A percentile compares a stretch with the other conserved stretches of the same genome.
Evolutionary conservation across 176 grass and related monocot genomes (phyloP).

Genomic region (Chloris gayana): DNA sequence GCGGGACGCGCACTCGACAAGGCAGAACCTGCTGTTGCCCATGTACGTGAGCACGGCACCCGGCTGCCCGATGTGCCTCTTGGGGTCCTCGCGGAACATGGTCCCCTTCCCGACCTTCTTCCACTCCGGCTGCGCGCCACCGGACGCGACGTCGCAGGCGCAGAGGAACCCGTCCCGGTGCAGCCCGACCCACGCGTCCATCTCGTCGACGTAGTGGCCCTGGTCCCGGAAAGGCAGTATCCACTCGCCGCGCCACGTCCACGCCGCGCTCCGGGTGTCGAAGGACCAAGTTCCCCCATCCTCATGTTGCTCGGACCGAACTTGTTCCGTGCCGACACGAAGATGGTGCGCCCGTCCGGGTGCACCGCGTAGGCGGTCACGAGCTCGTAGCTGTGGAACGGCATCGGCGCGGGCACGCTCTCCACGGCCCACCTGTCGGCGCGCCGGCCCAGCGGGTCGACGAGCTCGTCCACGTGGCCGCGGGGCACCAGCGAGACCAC

Average conservation of each 20-base stretch:
- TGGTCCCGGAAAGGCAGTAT: background rate
- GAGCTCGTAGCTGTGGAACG: background rate
- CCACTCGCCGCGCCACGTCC: slow-evolving; percentile 25
- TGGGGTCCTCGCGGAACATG: background rate
- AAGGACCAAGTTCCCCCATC: background rate
- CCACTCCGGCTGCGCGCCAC: background rate
- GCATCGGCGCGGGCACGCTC: background rate
- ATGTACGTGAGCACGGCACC: slow-evolving; percentile 5
- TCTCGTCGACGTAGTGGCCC: slow-evolving; percentile 2
- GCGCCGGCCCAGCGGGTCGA: too few species aligned
- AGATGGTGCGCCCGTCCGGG: slow-evolving; percentile 29
- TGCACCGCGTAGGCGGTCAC: slow-evolving; percentile 15
- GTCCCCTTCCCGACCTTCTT: background rate
- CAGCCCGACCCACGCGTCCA: slow-evolving; percentile 12
- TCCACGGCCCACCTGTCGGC: slow-evolving; percentile 13
- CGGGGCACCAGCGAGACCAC: background rate
- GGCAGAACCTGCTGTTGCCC: slow-evolving; percentile 24
- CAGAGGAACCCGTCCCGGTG: background rate
- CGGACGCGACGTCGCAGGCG: background rate
- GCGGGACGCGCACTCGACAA: slow-evolving; percentile 29
- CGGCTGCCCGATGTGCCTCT: background rate
- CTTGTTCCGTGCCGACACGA: background rate
- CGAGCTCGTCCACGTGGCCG: background rate
- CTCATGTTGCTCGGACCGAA: background rate
- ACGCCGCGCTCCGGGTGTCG: background rate